phyloP scores from a whole-genome alignment of 345 rosid genomes.

The Citrus maxima region DNA sequence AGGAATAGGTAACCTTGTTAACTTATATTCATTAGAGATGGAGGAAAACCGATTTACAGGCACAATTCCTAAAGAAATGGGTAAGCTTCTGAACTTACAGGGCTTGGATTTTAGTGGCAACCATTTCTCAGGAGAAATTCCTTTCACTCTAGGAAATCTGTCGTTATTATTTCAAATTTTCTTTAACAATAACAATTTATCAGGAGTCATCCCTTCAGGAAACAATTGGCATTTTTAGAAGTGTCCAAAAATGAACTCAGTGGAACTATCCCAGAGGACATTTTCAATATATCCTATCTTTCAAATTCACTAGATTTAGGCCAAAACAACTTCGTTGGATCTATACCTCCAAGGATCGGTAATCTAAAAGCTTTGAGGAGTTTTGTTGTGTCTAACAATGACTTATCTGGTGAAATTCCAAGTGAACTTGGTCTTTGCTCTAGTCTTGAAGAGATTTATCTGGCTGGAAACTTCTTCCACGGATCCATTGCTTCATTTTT shows the following conservation, averaged over 20 bases:
- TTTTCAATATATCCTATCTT: slow-evolving; percentile 1
- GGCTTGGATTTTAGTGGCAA: not conserved
- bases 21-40: not conserved
- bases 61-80: slow-evolving; percentile 3
- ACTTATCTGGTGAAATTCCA: too few species aligned
- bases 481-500: slow-evolving; percentile 8
- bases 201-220: too few species aligned
- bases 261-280: slow-evolving; percentile 22
- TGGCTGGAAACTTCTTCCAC: slow-evolving; percentile 1
- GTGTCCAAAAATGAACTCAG: slow-evolving; percentile 21
- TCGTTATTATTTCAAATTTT: not conserved
- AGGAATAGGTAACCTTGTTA: slow-evolving; percentile 12
- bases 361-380: too few species aligned
- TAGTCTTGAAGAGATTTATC: not conserved
- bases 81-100: too few species aligned
- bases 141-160: slow-evolving; percentile 18
- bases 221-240: not conserved
- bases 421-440: too few species aligned
- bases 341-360: too few species aligned
- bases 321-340: too few species aligned
- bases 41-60: not conserved
- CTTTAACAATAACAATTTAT: not conserved
- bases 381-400: too few species aligned
- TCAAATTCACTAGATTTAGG: too few species aligned
- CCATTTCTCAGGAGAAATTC: slow-evolving; percentile 4